These are phyloP conservation scores for Vaccinium myrtillus DNA, from an alignment of 148 eudicot species.

Conservation along the genomic window DNA sequence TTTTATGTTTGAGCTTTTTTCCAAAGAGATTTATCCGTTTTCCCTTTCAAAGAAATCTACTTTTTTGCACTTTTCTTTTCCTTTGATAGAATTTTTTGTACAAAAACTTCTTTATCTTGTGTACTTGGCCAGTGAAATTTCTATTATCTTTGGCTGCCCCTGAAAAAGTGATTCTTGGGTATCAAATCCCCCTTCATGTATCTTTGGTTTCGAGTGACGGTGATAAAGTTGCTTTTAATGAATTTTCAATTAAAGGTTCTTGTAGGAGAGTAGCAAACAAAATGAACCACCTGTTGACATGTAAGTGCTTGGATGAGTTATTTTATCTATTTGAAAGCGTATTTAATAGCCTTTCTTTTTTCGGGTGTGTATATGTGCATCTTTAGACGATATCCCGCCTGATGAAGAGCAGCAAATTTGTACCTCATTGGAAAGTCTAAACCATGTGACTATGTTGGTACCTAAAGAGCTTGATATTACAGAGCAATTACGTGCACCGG, in stretches of 20 bases:
- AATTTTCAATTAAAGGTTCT: not conserved
- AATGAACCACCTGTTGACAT: not conserved
- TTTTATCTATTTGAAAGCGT: constrained; percentile 6
- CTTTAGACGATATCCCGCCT: constrained; percentile 66
- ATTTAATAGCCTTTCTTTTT: constrained; percentile 21
- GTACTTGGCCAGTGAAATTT: not conserved
- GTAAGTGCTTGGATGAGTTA: constrained; percentile 1
- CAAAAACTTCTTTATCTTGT: not conserved
- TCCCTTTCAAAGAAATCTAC: not conserved
- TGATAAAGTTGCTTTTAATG: not conserved
- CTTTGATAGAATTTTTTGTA: constrained; percentile 4
- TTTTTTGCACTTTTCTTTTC: not conserved
- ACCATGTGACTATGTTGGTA: constrained; percentile 25
- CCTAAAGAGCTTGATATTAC: constrained; percentile 30
- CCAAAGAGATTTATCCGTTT: not conserved
- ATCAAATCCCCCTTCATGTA: not conserved
- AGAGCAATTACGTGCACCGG: constrained; percentile 30
- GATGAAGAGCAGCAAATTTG: constrained; percentile 36
- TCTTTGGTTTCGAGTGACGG: not conserved
- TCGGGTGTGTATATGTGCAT: constrained; percentile 46
- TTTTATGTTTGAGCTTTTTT: not conserved
- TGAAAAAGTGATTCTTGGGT: not conserved
- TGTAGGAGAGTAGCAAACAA: not conserved
- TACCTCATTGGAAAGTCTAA: constrained; percentile 22
- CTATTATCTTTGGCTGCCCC: not conserved